These are phyloP conservation scores for Boletus rubropictus DNA, from an alignment of 768 basidiomycete species.

Conservation along the genomic window DNA sequence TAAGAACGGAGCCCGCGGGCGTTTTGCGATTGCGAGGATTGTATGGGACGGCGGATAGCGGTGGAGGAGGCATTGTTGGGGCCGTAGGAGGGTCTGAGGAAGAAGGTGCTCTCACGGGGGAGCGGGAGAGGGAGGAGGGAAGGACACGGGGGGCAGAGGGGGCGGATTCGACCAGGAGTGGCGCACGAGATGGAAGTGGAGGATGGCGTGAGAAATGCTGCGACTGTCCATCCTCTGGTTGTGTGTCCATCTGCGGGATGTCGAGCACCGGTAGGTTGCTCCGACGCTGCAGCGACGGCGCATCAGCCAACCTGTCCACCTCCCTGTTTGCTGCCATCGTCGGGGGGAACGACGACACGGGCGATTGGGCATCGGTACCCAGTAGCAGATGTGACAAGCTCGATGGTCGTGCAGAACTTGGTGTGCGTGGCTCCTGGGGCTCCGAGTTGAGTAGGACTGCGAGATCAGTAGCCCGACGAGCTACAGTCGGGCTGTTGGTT, in stretches of 20 bases:
- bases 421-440: constrained; percentile 35
- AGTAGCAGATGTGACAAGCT: constrained; percentile 39
- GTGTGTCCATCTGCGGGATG: constrained; percentile 28
- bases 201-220: constrained; percentile 25
- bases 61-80: constrained; percentile 26
- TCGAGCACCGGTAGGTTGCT: constrained; percentile 29
- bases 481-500: constrained; percentile 41
- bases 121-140: constrained; percentile 28
- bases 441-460: constrained; percentile 69
- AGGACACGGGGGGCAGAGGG: constrained; percentile 17
- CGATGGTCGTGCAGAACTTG: constrained; percentile 37
- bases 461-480: constrained; percentile 69
- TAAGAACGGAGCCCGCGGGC: constrained; percentile 53
- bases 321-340: constrained; percentile 18
- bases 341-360: constrained; percentile 14
- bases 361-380: constrained; percentile 24
- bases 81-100: constrained; percentile 27
- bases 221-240: constrained; percentile 18
- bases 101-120: constrained; percentile 26
- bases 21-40: constrained; percentile 58
- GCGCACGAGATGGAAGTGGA: constrained; percentile 16
- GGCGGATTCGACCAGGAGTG: constrained; percentile 21
- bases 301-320: constrained; percentile 21
- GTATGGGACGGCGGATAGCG: constrained; percentile 47
- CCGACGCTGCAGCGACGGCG: constrained; percentile 28